phyloP scores from a whole-genome alignment of 1,139 yeast genomes.

The Zygosaccharomyces sapae region DNA sequence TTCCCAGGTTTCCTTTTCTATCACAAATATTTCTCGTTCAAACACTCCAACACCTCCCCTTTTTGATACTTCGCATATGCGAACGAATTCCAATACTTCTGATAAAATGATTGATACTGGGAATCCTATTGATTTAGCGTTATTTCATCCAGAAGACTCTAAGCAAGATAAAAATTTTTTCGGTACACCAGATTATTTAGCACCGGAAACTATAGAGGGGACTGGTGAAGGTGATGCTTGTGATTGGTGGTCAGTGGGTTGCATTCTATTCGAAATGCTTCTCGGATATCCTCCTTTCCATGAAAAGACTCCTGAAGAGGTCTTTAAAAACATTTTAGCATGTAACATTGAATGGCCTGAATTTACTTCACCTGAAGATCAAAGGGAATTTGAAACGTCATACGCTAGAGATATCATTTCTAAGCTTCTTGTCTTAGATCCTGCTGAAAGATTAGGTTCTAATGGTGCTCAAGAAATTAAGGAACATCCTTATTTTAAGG shows the following conservation, averaged over 20 bases:
- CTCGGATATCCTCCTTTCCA: constrained; percentile 97
- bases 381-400: constrained; percentile 51
- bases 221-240: constrained; percentile 78
- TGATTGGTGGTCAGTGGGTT: constrained; percentile 99
- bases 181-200: constrained; percentile 96
- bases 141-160: constrained; percentile 63
- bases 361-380: constrained; percentile 49
- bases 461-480: constrained; percentile 77
- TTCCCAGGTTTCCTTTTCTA: constrained; percentile 32
- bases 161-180: constrained; percentile 59
- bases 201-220: constrained; percentile 93
- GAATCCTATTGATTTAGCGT: constrained; percentile 44
- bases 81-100: constrained; percentile 15
- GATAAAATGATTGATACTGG: constrained; percentile 9
- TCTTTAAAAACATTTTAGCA: constrained; percentile 72
- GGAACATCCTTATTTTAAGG: constrained; percentile 69
- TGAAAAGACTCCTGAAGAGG: constrained; percentile 72
- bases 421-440: constrained; percentile 58
- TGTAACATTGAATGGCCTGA: constrained; percentile 85
- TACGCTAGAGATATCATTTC: constrained; percentile 71
- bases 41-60: constrained; percentile 32
- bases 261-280: constrained; percentile 85
- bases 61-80: constrained; percentile 12
- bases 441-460: constrained; percentile 64
- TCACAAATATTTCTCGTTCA: constrained; percentile 29